Percentiles rank a stretch among this genome's conserved stretches.
phyloP scores from a whole-genome alignment of 345 rosid species.

The Eucalyptus dawsonii region DNA sequence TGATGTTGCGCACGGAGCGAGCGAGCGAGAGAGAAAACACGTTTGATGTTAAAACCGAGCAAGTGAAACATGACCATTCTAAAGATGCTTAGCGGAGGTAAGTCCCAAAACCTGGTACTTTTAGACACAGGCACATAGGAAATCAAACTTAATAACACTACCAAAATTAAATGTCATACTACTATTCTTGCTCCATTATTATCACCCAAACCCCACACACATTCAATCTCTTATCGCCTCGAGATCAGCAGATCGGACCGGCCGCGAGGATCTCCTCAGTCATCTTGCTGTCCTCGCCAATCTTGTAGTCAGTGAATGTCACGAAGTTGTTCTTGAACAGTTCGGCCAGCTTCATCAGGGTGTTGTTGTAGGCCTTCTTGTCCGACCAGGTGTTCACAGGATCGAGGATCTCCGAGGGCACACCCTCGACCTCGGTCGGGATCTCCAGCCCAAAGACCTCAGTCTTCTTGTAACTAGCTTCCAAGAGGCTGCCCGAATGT shows the following conservation, averaged over 20 bases:
- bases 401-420: constrained; percentile 80
- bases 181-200: background rate
- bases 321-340: constrained; percentile 75
- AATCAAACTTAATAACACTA: background rate
- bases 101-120: background rate
- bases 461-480: constrained; percentile 58
- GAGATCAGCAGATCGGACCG: constrained; percentile 52
- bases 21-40: too few relatives aligned
- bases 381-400: constrained; percentile 77
- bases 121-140: background rate
- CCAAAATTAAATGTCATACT: background rate
- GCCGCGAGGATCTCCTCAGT: constrained; percentile 79
- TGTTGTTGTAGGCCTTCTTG: constrained; percentile 63
- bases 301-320: constrained; percentile 64
- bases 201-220: background rate
- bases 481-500: constrained; percentile 68
- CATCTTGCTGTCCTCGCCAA: constrained; percentile 67
- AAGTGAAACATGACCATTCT: too few relatives aligned
- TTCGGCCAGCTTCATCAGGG: constrained; percentile 75
- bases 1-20: too few relatives aligned
- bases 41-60: too few relatives aligned
- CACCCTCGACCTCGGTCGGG: constrained; percentile 68
- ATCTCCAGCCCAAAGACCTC: constrained; percentile 78
- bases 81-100: too few relatives aligned
- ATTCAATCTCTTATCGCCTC: background rate